Percentiles rank a stretch among this genome's conserved stretches.
Evolutionary conservation across 176 grass and related monocot genomes (phyloP).

Genomic region (Leersia perrieri): DNA sequence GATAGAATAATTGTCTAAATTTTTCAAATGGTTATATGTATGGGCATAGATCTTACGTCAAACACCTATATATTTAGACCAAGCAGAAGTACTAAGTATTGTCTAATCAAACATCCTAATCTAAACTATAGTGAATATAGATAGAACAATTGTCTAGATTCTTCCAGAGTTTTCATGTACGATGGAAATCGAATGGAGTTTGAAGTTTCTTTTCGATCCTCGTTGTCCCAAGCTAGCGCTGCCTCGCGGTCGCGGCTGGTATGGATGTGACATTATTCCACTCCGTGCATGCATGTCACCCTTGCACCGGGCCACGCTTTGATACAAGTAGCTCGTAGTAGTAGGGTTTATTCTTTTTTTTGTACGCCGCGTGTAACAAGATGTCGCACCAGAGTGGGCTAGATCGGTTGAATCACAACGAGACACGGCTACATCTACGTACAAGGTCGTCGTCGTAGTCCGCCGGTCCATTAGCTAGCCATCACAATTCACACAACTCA

Average conservation of each 20-base stretch:
- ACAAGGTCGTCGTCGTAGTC: not conserved
- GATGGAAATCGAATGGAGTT: not conserved
- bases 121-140: no score
- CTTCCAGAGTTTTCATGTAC: no score
- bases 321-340: no score
- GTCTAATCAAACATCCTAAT: no score
- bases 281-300: not conserved
- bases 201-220: not conserved
- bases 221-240: not conserved
- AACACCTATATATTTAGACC: no score
- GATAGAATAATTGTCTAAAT: no score
- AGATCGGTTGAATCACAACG: not conserved
- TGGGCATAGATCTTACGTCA: no score
- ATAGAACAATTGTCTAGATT: no score
- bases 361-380: not conserved
- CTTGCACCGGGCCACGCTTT: conserved; percentile 13
- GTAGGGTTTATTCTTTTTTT: not conserved
- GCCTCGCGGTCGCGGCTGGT: not conserved
- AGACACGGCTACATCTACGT: not conserved
- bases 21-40: no score
- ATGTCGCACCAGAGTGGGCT: not conserved
- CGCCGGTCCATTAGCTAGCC: not conserved
- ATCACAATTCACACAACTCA: no score
- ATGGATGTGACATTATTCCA: not conserved
- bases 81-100: no score